Evolutionary conservation across 73 alveolate genomes (phyloP).

Genomic region (Blepharisma stoltei): DNA sequence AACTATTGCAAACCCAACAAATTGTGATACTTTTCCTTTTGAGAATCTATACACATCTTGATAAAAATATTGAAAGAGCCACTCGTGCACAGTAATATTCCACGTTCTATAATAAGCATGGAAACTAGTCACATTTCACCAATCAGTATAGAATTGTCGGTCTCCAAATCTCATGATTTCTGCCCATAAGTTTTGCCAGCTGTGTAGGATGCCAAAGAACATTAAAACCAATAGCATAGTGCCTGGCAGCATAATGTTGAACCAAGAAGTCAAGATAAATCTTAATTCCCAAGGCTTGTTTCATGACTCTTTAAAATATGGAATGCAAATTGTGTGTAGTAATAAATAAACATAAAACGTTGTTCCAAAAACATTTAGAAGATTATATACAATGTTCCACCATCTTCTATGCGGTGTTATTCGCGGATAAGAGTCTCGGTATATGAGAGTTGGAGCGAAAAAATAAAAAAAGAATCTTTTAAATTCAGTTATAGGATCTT

Average conservation of each 20-base stretch:
- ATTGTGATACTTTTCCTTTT: conserved; percentile 53
- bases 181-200: conserved; percentile 82
- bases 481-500: conserved; percentile 44
- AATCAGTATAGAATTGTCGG: conserved; percentile 76
- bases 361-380: conserved; percentile 46
- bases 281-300: background rate
- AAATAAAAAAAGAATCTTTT: conserved; percentile 61
- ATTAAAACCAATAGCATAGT: conserved; percentile 57
- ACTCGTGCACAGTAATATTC: conserved; percentile 89
- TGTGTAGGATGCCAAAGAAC: conserved; percentile 77
- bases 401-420: conserved; percentile 45
- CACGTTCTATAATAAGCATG: conserved; percentile 84
- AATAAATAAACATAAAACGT: conserved; percentile 55
- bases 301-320: conserved; percentile 27
- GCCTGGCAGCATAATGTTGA: conserved; percentile 70
- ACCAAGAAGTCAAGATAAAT: conserved; percentile 6
- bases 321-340: conserved; percentile 54
- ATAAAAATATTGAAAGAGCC: conserved; percentile 75
- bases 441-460: conserved; percentile 78
- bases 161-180: conserved; percentile 78
- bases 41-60: conserved; percentile 68
- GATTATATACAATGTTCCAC: conserved; percentile 34
- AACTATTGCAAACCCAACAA: conserved; percentile 49
- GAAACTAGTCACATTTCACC: conserved; percentile 87
- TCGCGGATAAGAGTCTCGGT: conserved; percentile 67